Percentiles rank a stretch among this genome's conserved stretches.
Evolutionary conservation across 1,284 basidiomycete species (phyloP).

Genomic region (Malassezia furfur): DNA sequence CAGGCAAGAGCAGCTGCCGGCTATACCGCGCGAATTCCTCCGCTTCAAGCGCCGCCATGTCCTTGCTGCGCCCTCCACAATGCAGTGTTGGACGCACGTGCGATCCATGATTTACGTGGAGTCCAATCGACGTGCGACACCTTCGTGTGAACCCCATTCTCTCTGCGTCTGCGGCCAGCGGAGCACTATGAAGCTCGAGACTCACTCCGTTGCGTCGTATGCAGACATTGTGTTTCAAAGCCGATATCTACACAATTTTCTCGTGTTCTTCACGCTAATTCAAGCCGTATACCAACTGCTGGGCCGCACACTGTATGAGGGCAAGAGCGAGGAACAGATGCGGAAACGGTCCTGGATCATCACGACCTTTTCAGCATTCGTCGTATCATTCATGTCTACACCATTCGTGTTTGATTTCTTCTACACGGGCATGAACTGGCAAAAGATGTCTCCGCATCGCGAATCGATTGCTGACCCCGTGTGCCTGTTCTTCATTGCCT

Average conservation of each 20-base stretch:
- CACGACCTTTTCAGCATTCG: constrained; percentile 38
- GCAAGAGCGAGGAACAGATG: constrained; percentile 27
- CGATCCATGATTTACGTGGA: neutral
- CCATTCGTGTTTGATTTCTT: constrained; percentile 39
- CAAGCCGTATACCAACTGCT: constrained; percentile 36
- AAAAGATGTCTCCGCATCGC: constrained; percentile 23
- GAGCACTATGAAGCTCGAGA: too few species aligned
- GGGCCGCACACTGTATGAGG: constrained; percentile 26
- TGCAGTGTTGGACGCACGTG: neutral
- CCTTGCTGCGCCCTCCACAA: neutral
- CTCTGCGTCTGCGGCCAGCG: too few species aligned
- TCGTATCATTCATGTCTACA: constrained; percentile 33
- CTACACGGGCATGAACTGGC: constrained; percentile 30
- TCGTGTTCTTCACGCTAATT: constrained; percentile 30
- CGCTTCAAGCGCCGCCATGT: constrained; percentile 35
- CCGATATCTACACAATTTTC: constrained; percentile 10
- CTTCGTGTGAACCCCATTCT: too few species aligned
- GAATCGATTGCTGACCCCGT: constrained; percentile 31
- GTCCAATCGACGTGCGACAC: too few species aligned
- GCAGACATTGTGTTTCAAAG: neutral
- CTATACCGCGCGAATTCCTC: constrained; percentile 83
- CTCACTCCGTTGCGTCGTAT: too few species aligned
- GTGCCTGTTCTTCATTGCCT: constrained; percentile 40
- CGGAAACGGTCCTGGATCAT: constrained; percentile 47
- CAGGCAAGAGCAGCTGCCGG: constrained; percentile 89